Base-by-base conservation (phyloP, 352 stramenopile species). In the Phytophthora foliorum region DNA sequence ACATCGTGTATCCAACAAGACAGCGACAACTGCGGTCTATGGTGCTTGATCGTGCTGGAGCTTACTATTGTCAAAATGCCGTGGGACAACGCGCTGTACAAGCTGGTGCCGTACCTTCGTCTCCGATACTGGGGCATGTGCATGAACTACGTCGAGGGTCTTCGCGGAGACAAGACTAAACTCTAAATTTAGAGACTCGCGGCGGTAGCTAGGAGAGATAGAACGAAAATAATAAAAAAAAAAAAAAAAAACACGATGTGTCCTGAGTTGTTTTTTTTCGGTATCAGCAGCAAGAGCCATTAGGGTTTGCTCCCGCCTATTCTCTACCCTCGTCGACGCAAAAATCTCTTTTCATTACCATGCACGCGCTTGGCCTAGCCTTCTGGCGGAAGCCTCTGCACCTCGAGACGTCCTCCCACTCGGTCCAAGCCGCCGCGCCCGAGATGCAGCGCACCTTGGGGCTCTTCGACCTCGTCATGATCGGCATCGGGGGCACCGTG, bases 401-500 rank as follows among this genome's bases (percentile, higher is more conserved):
- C 25, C 69, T 90, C 11, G 63, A 88, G 45, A 34, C 67, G 14
- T 51, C 48, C 2, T 71, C 53, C 8, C 54, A 50, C 22, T 68
- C 63, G 13, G 25, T 73, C 5, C 39, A 82, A 60, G 13, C 62
- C 27, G 13, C 4, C 6, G 46, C 55, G 14, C 69, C 13, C 27
- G 60, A 57, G 42, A 65, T 72, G 21, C 22, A 29, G 39, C 63
- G 85, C 39, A 92, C 84, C 5, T 77, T 99, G 0, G 80, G 79
- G 0, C 82, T 98, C 27, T 96, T 97, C 61, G 96, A 99, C 76
- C 78, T 99, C 6, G 76, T 98, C 14, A 94, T 89, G 75, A 86
- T 99, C 62, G 96, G 96, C 51, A 97, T 99, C 11, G 95, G 96
- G 7, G 95, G 90, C 25, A 99, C 96, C 0, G 89, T 99, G 9